Evolutionary conservation across 306 rosid genomes (phyloP).

Genomic region (Echinosophora koreensis): DNA sequence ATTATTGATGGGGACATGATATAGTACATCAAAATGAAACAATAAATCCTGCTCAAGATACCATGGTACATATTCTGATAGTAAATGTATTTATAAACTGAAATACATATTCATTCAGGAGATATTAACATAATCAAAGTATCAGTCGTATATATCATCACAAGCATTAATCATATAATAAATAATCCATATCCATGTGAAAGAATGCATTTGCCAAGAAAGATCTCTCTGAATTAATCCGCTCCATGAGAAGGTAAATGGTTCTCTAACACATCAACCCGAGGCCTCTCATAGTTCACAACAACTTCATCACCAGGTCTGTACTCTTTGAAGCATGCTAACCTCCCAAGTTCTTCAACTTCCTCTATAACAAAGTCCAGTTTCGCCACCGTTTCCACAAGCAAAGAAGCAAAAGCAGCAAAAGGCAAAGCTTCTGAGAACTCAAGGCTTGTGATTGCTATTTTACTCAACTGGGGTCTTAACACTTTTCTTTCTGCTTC

Average conservation of each 20-base stretch:
- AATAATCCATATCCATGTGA: too few relatives aligned
- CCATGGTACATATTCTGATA: too few relatives aligned
- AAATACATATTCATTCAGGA: too few relatives aligned
- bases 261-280: slow-evolving; percentile 45
- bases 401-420: slow-evolving; percentile 88
- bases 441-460: slow-evolving; percentile 79
- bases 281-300: slow-evolving; percentile 58
- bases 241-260: slow-evolving; percentile 60
- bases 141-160: too few relatives aligned
- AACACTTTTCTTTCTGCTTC: slow-evolving; percentile 56
- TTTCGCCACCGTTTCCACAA: slow-evolving; percentile 88
- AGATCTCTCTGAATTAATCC: slow-evolving; percentile 41
- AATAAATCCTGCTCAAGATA: too few relatives aligned
- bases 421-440: slow-evolving; percentile 89
- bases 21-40: too few relatives aligned
- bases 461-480: slow-evolving; percentile 76
- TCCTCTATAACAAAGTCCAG: slow-evolving; percentile 73
- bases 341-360: slow-evolving; percentile 76
- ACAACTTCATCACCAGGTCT: slow-evolving; percentile 54
- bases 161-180: too few relatives aligned
- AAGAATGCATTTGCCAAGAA: too few relatives aligned
- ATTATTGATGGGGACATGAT: too few relatives aligned
- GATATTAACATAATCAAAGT: too few relatives aligned
- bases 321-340: slow-evolving; percentile 76
- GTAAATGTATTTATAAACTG: too few relatives aligned